phyloP scores from a whole-genome alignment of 2,329 filamentous ascomycete genomes.

The Colletotrichum neosansevieriae region DNA sequence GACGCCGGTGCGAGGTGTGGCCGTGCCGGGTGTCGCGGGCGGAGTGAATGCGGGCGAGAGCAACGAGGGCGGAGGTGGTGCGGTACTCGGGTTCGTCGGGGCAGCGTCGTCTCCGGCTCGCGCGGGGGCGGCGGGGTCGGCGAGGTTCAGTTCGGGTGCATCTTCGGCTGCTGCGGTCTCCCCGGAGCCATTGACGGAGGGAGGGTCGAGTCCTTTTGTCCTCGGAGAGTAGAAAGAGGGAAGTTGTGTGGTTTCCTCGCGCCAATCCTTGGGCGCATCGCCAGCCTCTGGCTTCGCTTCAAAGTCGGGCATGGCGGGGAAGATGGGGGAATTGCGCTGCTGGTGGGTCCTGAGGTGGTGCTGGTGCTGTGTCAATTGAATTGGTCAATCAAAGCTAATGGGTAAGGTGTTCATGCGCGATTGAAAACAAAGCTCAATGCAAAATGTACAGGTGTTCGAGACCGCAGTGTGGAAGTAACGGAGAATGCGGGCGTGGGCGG shows the following conservation, averaged over 20 bases:
- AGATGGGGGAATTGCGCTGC: background rate
- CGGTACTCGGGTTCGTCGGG: conserved; percentile 37
- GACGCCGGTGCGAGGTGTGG: conserved; percentile 59
- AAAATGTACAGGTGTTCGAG: background rate
- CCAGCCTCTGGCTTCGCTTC: conserved; percentile 42
- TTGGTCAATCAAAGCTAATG: conserved; percentile 4
- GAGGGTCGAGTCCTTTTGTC: conserved; percentile 46
- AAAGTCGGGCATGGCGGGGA: conserved; percentile 42
- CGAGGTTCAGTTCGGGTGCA: conserved; percentile 39
- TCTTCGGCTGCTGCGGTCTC: conserved; percentile 39
- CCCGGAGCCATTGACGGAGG: conserved; percentile 40
- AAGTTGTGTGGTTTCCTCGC: conserved; percentile 52
- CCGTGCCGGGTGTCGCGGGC: conserved; percentile 71
- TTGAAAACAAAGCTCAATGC: background rate
- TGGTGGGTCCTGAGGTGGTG: background rate
- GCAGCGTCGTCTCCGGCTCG: conserved; percentile 30
- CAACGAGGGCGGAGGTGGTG: conserved; percentile 72
- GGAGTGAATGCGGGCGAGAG: conserved; percentile 90
- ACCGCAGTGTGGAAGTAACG: background rate
- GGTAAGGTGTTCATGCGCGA: conserved; percentile 1
- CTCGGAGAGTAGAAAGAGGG: conserved; percentile 62
- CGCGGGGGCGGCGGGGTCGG: conserved; percentile 34
- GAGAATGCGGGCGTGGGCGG: background rate
- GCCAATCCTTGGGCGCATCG: conserved; percentile 43
- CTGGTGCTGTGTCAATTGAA: background rate